Base-by-base conservation (phyloP, 768 basidiomycete genomes). In the Leccinum uliginosum region DNA sequence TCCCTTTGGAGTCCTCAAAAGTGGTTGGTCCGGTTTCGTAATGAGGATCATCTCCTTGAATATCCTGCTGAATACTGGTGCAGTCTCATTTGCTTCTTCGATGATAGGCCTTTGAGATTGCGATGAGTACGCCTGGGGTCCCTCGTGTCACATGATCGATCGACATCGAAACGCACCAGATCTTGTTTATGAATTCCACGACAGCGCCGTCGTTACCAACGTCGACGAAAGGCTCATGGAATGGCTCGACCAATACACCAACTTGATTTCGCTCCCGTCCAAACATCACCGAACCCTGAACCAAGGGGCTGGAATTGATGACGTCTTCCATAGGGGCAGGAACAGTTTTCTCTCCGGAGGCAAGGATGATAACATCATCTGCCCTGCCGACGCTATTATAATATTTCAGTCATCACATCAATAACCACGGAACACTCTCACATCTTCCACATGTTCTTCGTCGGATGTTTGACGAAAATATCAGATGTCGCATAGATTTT, bases 31-130 rank as follows among this genome's bases (percentile, higher is more conserved):
- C 27, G 74, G 60, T 0, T 65, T 60, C 1, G 78, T 65, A n/a
- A 80, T 59, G 10, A 80, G 32, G 46, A 82, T 79, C 79, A 81
- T 79, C 60, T 81, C 76, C 62, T 77, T 78, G 70, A 75, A 78
- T 21, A 78, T 69, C n/a, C 73, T 67, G 54, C 74, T 76, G 55
- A 73, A 76, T 1, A 72, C 65, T 0, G 77, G 77, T 0, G 74
- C 68, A 7, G 57, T 60, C 14, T 58, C 59, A 56, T 78, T 78
- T 2, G 75, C 77, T 38, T 75, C 71, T 19, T 77, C 75, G 1
- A 79, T 69, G 12, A 63, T 44, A 0, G 73, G 68, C 71, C 74
- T 76, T 49, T 11, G 4, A 56, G 5, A 21, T 12, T 11, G 21
- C 11, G 26, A 51, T 54, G n/a, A 54, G 23, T 10, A 38, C 5